A percentile compares a stretch with the other conserved stretches of the same genome.
These are phyloP conservation scores for Beta corolliflora DNA, from an alignment of 179 eudicot species.

Conservation along the genomic window DNA sequence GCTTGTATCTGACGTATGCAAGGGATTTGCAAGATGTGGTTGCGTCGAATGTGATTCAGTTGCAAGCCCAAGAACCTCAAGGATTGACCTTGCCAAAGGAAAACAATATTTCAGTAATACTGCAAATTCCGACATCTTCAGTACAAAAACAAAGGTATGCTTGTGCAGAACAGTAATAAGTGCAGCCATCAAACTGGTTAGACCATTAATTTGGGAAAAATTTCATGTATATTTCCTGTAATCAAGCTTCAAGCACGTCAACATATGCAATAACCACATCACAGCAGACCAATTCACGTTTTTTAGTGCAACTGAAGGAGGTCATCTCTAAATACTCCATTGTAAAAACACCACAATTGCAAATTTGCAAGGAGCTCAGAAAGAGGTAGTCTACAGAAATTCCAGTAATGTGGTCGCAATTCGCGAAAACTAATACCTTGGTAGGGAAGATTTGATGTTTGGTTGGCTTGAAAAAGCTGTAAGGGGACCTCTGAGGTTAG, in stretches of 20 bases:
- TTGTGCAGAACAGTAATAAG: neutral
- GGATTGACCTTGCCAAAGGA: constrained; percentile 44
- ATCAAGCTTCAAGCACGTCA: neutral
- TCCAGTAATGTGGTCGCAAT: neutral
- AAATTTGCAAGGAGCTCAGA: neutral
- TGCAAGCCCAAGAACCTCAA: constrained; percentile 61
- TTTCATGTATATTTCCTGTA: neutral
- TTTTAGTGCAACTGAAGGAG: neutral
- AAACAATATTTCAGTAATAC: neutral
- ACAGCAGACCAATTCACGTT: neutral
- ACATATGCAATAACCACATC: neutral
- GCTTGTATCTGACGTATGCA: constrained; percentile 42
- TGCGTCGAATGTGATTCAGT: constrained; percentile 50
- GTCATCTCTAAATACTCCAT: neutral
- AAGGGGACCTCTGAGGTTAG: constrained; percentile 73
- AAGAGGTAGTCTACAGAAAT: neutral
- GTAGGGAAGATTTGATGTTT: constrained; percentile 54
- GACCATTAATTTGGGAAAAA: neutral
- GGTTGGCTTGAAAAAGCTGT: constrained; percentile 76
- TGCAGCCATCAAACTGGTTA: neutral
- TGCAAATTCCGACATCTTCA: neutral
- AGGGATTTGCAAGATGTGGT: constrained; percentile 31
- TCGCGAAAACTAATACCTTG: constrained; percentile 50
- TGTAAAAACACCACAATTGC: neutral
- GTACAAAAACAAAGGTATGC: neutral